Conservation (phyloP, 768 basidiomycete genomes). For the Panaeolus papilionaceus region DNA sequence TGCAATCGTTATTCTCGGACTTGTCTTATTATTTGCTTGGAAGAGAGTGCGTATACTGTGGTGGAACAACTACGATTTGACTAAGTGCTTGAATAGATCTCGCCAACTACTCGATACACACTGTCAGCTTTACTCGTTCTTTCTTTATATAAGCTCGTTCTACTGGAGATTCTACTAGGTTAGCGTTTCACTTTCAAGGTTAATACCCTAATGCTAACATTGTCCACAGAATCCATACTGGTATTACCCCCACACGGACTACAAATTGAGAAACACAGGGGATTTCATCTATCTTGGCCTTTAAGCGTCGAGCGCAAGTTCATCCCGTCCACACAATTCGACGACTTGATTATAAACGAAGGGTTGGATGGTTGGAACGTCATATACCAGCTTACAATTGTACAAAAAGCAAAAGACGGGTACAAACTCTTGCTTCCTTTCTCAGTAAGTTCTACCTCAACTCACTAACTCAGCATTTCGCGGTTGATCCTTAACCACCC, state of each 20-base stretch:
- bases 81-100: not conserved
- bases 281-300: slow-evolving; percentile 46
- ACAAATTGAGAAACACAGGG: slow-evolving; percentile 76
- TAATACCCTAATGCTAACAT: not conserved
- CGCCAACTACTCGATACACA: not conserved
- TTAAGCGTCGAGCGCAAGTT: slow-evolving; percentile 55
- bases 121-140: slow-evolving; percentile 24
- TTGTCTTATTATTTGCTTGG: slow-evolving; percentile 16
- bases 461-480: slow-evolving; percentile 62
- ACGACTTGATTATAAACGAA: slow-evolving; percentile 77
- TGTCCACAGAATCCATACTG: slow-evolving; percentile 66
- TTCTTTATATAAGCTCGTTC: slow-evolving; percentile 44
- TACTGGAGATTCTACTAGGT: slow-evolving; percentile 32
- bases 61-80: no score
- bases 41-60: slow-evolving; percentile 11
- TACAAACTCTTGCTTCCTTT: slow-evolving; percentile 25
- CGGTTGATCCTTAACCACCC: slow-evolving; percentile 22
- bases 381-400: slow-evolving; percentile 66
- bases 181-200: slow-evolving; percentile 7
- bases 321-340: slow-evolving; percentile 58
- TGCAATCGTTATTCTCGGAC: slow-evolving; percentile 10
- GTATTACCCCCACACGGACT: slow-evolving; percentile 72
- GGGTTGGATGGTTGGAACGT: slow-evolving; percentile 76
- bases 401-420: slow-evolving; percentile 32
- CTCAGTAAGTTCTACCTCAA: slow-evolving; percentile 29